Conservation (phyloP, 148 eudicot species). For the Persicaria tinctoria region DNA sequence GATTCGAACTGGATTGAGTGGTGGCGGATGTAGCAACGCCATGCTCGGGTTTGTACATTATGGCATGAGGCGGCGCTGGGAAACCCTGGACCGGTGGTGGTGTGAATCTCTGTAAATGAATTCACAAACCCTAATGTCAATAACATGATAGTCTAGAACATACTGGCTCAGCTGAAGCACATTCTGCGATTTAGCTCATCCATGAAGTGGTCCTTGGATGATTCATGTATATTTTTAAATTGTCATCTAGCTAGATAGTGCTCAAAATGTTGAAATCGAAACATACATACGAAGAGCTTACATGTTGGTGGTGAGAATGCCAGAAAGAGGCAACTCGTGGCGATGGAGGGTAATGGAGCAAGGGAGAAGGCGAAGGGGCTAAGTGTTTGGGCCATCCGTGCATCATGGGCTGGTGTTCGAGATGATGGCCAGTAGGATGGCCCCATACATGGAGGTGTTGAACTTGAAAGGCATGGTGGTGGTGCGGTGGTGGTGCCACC, state of each 20-base stretch:
- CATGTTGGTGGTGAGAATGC: constrained; percentile 52
- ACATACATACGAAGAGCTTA: constrained; percentile 18
- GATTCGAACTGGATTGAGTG: constrained; percentile 16
- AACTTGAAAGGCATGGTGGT: constrained; percentile 43
- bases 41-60: constrained; percentile 25
- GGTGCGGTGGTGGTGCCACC: constrained; percentile 35
- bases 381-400: constrained; percentile 61
- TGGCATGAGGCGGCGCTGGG: constrained; percentile 43
- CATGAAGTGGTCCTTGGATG: background rate
- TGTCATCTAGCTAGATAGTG: too few relatives aligned
- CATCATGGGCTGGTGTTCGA: constrained; percentile 36
- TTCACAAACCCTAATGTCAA: background rate
- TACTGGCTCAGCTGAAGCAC: background rate
- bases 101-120: constrained; percentile 50
- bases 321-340: constrained; percentile 35
- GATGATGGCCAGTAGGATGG: constrained; percentile 40
- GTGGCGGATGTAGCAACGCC: constrained; percentile 4
- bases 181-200: background rate
- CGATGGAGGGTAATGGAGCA: constrained; percentile 31
- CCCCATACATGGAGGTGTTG: constrained; percentile 94
- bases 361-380: constrained; percentile 27
- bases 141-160: background rate
- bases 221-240: background rate
- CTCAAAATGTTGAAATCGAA: background rate
- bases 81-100: constrained; percentile 56